These are phyloP conservation scores for Allomyces macrogynus DNA, from an alignment of 192 early-diverging fungal species.

Conservation along the genomic window DNA sequence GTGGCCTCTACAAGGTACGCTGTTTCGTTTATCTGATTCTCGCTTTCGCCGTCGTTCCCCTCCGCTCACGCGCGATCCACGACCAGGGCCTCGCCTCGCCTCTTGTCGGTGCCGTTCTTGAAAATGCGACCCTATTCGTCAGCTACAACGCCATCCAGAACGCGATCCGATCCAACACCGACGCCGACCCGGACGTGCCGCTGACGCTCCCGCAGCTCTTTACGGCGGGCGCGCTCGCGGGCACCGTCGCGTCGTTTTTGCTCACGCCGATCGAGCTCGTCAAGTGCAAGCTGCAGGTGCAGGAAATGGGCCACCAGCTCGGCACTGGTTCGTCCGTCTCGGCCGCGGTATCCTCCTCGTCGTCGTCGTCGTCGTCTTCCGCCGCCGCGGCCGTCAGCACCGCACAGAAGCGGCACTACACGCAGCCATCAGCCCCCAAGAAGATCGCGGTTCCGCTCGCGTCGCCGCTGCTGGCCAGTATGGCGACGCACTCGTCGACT, in stretches of 20 bases:
- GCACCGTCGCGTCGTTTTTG: conserved; percentile 65
- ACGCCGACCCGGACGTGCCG: conserved; percentile 13
- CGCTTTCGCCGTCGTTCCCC: neutral
- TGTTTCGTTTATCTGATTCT: neutral
- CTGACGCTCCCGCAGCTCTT: conserved; percentile 49
- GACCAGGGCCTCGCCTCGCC: conserved; percentile 70
- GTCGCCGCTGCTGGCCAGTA: neutral
- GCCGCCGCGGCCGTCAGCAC: neutral
- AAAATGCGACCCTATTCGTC: conserved; percentile 78
- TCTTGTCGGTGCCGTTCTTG: conserved; percentile 79
- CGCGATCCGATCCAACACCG: conserved; percentile 25
- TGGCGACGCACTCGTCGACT: neutral
- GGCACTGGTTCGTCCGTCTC: neutral
- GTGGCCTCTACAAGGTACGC: conserved; percentile 68
- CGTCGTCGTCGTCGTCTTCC: neutral
- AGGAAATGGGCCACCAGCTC: conserved; percentile 22
- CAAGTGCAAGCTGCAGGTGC: conserved; percentile 91
- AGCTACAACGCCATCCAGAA: conserved; percentile 68
- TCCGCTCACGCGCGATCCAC: neutral
- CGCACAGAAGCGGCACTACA: neutral
- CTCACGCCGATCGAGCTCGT: conserved; percentile 89
- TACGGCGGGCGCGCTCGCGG: conserved; percentile 64
- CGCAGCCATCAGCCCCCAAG: neutral
- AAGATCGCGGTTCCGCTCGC: neutral
- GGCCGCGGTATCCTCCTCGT: neutral